phyloP scores from a whole-genome alignment of 805 yeast species.

The Vanderwaltozyma polyspora region DNA sequence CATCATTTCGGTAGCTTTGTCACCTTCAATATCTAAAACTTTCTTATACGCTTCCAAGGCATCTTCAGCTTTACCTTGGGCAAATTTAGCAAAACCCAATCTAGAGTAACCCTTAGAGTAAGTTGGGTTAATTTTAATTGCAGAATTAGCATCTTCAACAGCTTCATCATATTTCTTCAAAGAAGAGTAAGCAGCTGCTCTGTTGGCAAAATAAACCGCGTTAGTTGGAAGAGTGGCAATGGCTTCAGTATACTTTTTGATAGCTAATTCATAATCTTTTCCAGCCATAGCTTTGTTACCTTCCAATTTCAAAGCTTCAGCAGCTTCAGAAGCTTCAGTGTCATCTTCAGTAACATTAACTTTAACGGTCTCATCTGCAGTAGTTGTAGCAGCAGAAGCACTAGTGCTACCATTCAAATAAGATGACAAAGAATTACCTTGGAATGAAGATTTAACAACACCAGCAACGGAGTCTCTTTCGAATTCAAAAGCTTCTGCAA shows the following conservation, averaged over 20 bases:
- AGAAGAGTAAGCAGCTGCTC: conserved; percentile 95
- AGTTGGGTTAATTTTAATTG: conserved; percentile 63
- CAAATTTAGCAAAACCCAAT: conserved; percentile 86
- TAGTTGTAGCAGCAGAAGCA: not conserved
- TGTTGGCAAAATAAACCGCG: conserved; percentile 79
- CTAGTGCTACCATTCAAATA: conserved; percentile 13
- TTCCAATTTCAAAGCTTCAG: conserved; percentile 74
- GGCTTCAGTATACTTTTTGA: conserved; percentile 71
- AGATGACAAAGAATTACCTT: conserved; percentile 35
- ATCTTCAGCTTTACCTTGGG: conserved; percentile 86
- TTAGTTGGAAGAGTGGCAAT: conserved; percentile 56
- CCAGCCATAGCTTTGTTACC: conserved; percentile 87
- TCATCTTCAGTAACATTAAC: conserved; percentile 29
- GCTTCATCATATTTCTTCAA: conserved; percentile 64
- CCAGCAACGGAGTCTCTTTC: conserved; percentile 63
- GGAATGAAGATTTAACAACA: conserved; percentile 30
- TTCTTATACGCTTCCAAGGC: conserved; percentile 82
- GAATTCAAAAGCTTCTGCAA: conserved; percentile 41
- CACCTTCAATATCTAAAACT: conserved; percentile 84
- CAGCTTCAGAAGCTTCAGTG: conserved; percentile 52
- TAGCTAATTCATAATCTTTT: conserved; percentile 59
- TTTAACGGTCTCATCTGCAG: conserved; percentile 23
- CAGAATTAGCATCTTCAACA: conserved; percentile 69
- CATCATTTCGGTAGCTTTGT: conserved; percentile 77
- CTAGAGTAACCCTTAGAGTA: conserved; percentile 93